Evolutionary conservation across 1,139 yeast species (phyloP), one percentile per base, ranked within the genome.

Genomic region (Yamadazyma diddensiae): DNA sequence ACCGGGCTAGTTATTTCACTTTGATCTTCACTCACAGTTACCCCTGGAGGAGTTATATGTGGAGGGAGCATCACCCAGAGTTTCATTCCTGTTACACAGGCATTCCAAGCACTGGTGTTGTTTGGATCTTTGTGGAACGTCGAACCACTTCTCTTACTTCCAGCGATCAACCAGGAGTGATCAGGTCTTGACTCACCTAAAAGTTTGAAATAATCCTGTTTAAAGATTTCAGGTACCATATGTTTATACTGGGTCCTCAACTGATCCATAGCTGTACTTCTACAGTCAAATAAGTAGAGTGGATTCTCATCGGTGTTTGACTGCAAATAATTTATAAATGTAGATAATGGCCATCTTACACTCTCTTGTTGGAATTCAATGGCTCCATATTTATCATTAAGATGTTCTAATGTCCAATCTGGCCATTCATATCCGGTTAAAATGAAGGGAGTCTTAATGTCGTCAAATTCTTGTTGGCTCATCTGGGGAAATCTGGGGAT

Each of bases 41-140:
- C 90, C 0, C 97, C 97, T 0, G 96, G 96, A 1, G 96, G 96
- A 3, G 73, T 71, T 3, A 72, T 58, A 18, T 67, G 64, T 0
- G 94, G 92, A 1, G 95, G 95, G 15, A 85, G 64, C 94, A 88
- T 85, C 14, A 87, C 64, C 97, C 97, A 88, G 32, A 87, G 65
- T 53, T 88, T 88, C 35, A 75, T 65, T 0, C 96, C 95, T 1
- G 73, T 63, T 1, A 88, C 55, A 3, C 82, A 79, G 0, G 87
- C 75, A 55, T 88, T 88, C 96, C 96, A 88, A 0, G 96, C 96
- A 34, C 84, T 78, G 0, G 96, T 88, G 29, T 79, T 77, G 52
- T 88, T 88, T 3, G 97, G 97, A 50, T 88, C 97, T 48, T 88
- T 87, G 55, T 88, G 97, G 56, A 87, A 88, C 0, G 94, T 83